Evolutionary conservation across 176 grass and related monocot species (phyloP), one percentile per base, ranked within the genome.

Genomic region (Bonia amplexicaulis): DNA sequence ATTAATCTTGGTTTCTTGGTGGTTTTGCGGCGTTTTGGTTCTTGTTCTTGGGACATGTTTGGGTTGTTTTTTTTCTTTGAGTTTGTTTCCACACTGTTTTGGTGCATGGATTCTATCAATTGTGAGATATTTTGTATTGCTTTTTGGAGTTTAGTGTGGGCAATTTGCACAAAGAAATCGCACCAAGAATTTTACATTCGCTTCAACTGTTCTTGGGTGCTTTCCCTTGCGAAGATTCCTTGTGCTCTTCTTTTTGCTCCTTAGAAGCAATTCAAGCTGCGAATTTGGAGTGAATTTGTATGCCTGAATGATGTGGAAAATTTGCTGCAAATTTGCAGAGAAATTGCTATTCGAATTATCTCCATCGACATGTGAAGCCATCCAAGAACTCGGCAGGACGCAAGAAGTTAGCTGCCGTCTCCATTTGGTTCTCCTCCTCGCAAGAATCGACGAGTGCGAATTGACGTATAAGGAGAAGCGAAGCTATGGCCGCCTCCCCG

Each of bases 201-300:
- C n/a, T 77, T 80, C 31, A 6, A 4, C 61, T 85, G 65, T 78
- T 85, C 55, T 77, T 78, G 45, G 70, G 29, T 72, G 77, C 86
- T 84, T 86, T 92, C 82, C 77, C 78, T 76, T 87, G 41, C 69
- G 23, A 80, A 87, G 62, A 91, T 91, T 91, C 85, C 69, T 69
- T 39, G 59, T 52, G 25, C 3, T 84, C 48, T 52, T 79, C 4
- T 15, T 66, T 62, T 27, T 74, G 13, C 14, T 67, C 4, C 6
- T 20, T 48, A 0, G 2, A 20, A 67, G 17, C 22, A 1, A 67
- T 76, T 76, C 9, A 6, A 29, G 9, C 22, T 10, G 47, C 25
- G 9, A 66, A 67, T 81, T 89, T 27, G 29, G 41, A 20, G 33
- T 12, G 4, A 68, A 26, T 26, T 85, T 77, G 17, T 26, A 6